A percentile compares a stretch with the other conserved stretches of the same genome.
These are phyloP conservation scores for Blastobotrys malaysiensis DNA, from an alignment of 1,139 yeast species.

Conservation along the genomic window DNA sequence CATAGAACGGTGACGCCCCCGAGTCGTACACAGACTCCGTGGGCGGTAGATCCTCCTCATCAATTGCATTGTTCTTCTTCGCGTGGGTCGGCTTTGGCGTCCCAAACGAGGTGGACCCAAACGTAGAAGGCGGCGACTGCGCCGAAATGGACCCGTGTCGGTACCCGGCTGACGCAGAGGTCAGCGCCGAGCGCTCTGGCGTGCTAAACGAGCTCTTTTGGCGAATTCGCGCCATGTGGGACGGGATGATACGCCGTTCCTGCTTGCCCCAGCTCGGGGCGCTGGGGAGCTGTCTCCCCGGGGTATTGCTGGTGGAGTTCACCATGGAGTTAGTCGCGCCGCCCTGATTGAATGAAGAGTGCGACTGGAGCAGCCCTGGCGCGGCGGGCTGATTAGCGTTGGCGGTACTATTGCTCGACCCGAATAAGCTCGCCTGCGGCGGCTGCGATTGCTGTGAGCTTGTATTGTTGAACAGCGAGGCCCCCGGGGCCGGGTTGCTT, in stretches of 20 bases:
- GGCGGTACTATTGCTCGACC: background rate
- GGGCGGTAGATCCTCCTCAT: slow-evolving; percentile 34
- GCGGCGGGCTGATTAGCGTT: no score
- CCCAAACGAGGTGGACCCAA: slow-evolving; percentile 21
- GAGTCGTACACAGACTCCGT: slow-evolving; percentile 32
- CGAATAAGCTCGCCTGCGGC: background rate
- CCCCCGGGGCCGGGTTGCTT: no score
- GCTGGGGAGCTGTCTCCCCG: background rate
- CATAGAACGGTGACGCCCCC: slow-evolving; percentile 11
- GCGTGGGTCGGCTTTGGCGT: slow-evolving; percentile 28
- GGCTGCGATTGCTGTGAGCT: no score
- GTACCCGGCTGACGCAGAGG: slow-evolving; percentile 11
- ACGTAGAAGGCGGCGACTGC: slow-evolving; percentile 15
- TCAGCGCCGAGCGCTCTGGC: slow-evolving; percentile 14
- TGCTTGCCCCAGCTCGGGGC: slow-evolving; percentile 23
- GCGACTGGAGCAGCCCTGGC: background rate
- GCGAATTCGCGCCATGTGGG: slow-evolving; percentile 20
- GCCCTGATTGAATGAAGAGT: background rate
- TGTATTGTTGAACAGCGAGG: background rate
- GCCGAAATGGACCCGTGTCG: slow-evolving; percentile 10
- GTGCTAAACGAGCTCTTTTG: slow-evolving; percentile 20
- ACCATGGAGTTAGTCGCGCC: slow-evolving; percentile 11
- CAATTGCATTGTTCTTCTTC: slow-evolving; percentile 19
- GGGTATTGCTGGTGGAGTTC: slow-evolving; percentile 5
- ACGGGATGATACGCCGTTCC: slow-evolving; percentile 20